These are phyloP conservation scores for Cystobasidium sp. DNA, from an alignment of 1,284 basidiomycete genomes.

Conservation along the genomic window DNA sequence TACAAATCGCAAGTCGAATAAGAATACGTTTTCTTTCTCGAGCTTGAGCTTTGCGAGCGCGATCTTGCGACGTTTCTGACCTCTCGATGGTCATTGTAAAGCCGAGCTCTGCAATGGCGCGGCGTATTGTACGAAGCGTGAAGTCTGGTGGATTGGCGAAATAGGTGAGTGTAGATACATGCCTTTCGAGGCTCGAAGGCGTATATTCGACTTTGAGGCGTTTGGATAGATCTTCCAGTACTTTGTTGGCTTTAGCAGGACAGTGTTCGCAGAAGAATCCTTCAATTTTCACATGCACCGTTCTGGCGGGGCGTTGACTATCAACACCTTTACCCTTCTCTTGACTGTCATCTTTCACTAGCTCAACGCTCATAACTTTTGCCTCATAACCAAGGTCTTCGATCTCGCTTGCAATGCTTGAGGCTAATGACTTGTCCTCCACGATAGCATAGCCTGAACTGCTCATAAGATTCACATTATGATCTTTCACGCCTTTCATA, in stretches of 20 bases:
- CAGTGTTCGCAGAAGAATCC: constrained; percentile 68
- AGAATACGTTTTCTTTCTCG: constrained; percentile 66
- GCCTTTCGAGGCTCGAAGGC: constrained; percentile 18
- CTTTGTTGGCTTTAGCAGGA: constrained; percentile 43
- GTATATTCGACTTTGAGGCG: constrained; percentile 22
- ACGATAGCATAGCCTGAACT: constrained; percentile 50
- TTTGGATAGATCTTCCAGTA: constrained; percentile 62
- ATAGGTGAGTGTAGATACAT: constrained; percentile 61
- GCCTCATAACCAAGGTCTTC: constrained; percentile 57
- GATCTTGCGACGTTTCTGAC: constrained; percentile 62
- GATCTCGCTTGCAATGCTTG: constrained; percentile 52
- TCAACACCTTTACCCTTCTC: not conserved
- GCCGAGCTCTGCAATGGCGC: constrained; percentile 59
- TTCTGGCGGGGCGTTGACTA: constrained; percentile 55
- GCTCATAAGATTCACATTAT: constrained; percentile 52
- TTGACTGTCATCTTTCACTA: not conserved
- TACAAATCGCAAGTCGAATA: constrained; percentile 64
- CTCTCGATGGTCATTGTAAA: constrained; percentile 58
- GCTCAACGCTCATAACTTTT: constrained; percentile 49
- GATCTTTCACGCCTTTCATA: constrained; percentile 44
- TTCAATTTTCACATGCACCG: constrained; percentile 65
- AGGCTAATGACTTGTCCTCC: constrained; percentile 27
- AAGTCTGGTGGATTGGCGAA: constrained; percentile 64
- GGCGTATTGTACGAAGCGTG: constrained; percentile 68
- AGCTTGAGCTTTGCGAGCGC: constrained; percentile 64